Conservation (phyloP, 75 land plant species). For the Larix kaempferi region DNA sequence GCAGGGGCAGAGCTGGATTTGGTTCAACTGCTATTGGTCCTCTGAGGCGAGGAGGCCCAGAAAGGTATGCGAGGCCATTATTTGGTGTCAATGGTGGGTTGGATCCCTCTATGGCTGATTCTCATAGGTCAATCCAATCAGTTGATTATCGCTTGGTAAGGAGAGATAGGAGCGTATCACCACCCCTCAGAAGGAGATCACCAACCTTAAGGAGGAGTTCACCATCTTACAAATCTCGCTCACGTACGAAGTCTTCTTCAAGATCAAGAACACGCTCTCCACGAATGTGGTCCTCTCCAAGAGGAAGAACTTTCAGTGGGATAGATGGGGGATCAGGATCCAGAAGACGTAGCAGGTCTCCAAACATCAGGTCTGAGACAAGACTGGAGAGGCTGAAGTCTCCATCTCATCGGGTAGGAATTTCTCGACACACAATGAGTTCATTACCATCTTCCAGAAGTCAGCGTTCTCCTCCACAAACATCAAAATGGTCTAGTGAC, state of each 20-base stretch:
- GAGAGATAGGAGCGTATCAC: slow-evolving; percentile 33
- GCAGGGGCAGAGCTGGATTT: slow-evolving; percentile 3
- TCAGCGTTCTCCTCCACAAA: slow-evolving; percentile 46
- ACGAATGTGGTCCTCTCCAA: slow-evolving; percentile 27
- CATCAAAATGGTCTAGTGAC: slow-evolving; percentile 48
- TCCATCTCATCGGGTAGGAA: slow-evolving; percentile 20
- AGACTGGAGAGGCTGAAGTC: slow-evolving; percentile 25
- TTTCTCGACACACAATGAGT: slow-evolving; percentile 21
- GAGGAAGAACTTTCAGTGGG: slow-evolving; percentile 23
- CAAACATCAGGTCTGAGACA: slow-evolving; percentile 23
- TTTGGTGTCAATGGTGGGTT: slow-evolving; percentile 17
- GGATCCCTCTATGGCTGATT: slow-evolving; percentile 13
- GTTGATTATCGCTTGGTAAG: slow-evolving; percentile 11
- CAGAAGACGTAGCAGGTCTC: slow-evolving; percentile 22
- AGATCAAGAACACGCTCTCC: slow-evolving; percentile 42
- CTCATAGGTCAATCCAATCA: background rate
- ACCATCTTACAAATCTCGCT: slow-evolving; percentile 6
- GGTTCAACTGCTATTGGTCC: background rate
- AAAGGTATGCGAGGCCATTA: slow-evolving; percentile 17
- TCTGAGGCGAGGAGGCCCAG: slow-evolving; percentile 7
- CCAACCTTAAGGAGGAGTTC: no score
- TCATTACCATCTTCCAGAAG: slow-evolving; percentile 29
- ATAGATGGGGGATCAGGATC: slow-evolving; percentile 5
- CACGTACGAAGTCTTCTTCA: slow-evolving; percentile 28
- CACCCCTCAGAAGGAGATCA: slow-evolving; percentile 14